Percentiles rank a stretch among this genome's conserved stretches.
Conservation (phyloP, 352 stramenopile species). For the Globisporangium spinosum region DNA sequence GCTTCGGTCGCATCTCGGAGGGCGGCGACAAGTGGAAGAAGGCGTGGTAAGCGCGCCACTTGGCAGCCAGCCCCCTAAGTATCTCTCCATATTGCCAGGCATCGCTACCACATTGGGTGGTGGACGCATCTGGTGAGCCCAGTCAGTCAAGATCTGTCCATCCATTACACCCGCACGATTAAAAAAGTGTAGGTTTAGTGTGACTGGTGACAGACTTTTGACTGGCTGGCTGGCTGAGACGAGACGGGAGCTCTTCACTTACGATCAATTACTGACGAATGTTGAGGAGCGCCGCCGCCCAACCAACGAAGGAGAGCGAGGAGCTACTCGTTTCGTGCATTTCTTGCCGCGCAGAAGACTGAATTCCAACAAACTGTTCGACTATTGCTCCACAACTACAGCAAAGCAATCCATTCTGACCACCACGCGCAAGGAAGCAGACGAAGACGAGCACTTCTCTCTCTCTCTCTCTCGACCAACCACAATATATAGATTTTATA, state of each 20-base stretch:
- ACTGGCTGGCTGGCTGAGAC: neutral
- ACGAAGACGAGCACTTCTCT: neutral
- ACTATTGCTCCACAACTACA: neutral
- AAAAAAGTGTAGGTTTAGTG: slow-evolving; percentile 11
- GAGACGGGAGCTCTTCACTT: neutral
- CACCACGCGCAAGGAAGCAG: neutral
- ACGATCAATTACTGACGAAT: neutral
- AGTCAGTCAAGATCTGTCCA: neutral
- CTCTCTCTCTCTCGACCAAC: neutral
- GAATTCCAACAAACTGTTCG: neutral
- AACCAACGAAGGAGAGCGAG: slow-evolving; percentile 1
- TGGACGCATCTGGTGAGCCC: slow-evolving; percentile 1
- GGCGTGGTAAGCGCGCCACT: slow-evolving; percentile 19
- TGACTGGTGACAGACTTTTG: neutral
- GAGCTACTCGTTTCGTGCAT: neutral
- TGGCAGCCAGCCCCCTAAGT: neutral
- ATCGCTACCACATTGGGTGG: slow-evolving; percentile 1
- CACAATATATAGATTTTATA: slow-evolving; percentile 18
- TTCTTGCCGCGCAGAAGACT: slow-evolving; percentile 6
- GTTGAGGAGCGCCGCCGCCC: neutral
- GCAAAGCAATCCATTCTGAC: neutral
- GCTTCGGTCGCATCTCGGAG: slow-evolving; percentile 39
- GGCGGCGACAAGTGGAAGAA: slow-evolving; percentile 28
- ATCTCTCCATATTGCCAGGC: neutral
- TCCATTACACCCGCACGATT: neutral